These are phyloP conservation scores for Lentinula guzmanii DNA, from an alignment of 768 basidiomycete species.

Conservation along the genomic window DNA sequence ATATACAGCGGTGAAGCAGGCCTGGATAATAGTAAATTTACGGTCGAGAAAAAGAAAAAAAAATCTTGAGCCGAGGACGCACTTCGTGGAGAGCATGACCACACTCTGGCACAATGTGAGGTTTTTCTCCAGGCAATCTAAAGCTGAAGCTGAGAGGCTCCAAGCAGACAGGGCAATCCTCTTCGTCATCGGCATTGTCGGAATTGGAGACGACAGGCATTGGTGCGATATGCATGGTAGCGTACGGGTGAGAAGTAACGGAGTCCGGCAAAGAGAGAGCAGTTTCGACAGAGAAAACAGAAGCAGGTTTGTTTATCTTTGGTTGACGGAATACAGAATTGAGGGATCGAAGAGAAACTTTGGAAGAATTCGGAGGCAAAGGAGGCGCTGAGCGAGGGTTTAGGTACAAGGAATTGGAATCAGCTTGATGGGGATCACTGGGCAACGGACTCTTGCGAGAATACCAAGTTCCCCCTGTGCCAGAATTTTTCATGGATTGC, in stretches of 20 bases:
- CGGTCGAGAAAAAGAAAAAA: conserved; percentile 4
- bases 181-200: conserved; percentile 66
- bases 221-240: conserved; percentile 56
- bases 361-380: conserved; percentile 25
- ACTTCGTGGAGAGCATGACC: conserved; percentile 98
- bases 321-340: conserved; percentile 48
- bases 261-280: conserved; percentile 30
- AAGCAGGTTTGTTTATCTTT: conserved; percentile 40
- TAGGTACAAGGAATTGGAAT: conserved; percentile 20
- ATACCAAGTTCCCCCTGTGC: background rate
- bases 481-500: background rate
- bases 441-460: background rate
- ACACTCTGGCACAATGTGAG: conserved; percentile 95
- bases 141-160: conserved; percentile 92
- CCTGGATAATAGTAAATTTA: conserved; percentile 38
- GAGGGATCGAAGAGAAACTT: conserved; percentile 31
- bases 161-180: conserved; percentile 94
- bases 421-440: conserved; percentile 5
- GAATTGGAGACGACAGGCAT: conserved; percentile 68
- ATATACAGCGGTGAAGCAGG: conserved; percentile 96
- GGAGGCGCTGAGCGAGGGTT: conserved; percentile 14
- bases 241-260: conserved; percentile 44
- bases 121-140: conserved; percentile 92
- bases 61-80: conserved; percentile 14
- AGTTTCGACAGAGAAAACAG: conserved; percentile 43